phyloP scores from a whole-genome alignment of 2,329 filamentous ascomycete genomes.

The Bipolaris oryzae region DNA sequence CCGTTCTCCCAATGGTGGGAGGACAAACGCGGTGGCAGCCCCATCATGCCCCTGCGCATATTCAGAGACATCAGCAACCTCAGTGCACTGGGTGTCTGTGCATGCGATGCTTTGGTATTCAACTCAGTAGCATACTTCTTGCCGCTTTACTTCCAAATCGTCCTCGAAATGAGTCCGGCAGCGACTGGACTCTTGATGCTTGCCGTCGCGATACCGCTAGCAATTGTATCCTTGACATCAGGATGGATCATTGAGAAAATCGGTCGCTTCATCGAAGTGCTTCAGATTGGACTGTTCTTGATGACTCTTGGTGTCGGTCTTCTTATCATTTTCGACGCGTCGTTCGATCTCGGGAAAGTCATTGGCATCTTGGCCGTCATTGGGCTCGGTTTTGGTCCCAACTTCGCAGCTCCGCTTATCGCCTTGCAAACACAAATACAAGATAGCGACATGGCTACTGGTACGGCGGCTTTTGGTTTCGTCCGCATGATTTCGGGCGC shows the following conservation, averaged over 20 bases:
- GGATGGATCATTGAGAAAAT: slow-evolving; percentile 56
- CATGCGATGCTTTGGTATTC: slow-evolving; percentile 63
- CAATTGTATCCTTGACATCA: slow-evolving; percentile 52
- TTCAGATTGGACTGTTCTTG: slow-evolving; percentile 39
- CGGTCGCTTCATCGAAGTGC: slow-evolving; percentile 49
- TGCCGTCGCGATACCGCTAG: slow-evolving; percentile 59
- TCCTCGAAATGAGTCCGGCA: slow-evolving; percentile 64
- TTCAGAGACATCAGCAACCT: slow-evolving; percentile 63
- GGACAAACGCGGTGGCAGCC: slow-evolving; percentile 64
- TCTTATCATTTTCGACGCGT: slow-evolving; percentile 31
- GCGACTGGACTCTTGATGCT: slow-evolving; percentile 65
- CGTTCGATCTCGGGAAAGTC: slow-evolving; percentile 38
- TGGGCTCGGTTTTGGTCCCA: slow-evolving; percentile 59
- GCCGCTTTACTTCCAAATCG: slow-evolving; percentile 75
- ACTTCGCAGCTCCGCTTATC: slow-evolving; percentile 62
- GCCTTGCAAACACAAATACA: slow-evolving; percentile 64
- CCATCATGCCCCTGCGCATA: slow-evolving; percentile 73
- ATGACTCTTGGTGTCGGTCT: slow-evolving; percentile 46
- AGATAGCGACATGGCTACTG: slow-evolving; percentile 58
- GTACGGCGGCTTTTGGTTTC: slow-evolving; percentile 60
- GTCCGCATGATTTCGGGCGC: slow-evolving; percentile 53
- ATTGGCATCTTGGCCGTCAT: slow-evolving; percentile 57
- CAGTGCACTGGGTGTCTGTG: slow-evolving; percentile 59
- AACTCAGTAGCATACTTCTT: slow-evolving; percentile 73
- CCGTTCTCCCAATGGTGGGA: slow-evolving; percentile 67